These are phyloP conservation scores for Gaertneriomyces sp. DNA, from an alignment of 192 early-diverging fungal genomes.

Conservation along the genomic window DNA sequence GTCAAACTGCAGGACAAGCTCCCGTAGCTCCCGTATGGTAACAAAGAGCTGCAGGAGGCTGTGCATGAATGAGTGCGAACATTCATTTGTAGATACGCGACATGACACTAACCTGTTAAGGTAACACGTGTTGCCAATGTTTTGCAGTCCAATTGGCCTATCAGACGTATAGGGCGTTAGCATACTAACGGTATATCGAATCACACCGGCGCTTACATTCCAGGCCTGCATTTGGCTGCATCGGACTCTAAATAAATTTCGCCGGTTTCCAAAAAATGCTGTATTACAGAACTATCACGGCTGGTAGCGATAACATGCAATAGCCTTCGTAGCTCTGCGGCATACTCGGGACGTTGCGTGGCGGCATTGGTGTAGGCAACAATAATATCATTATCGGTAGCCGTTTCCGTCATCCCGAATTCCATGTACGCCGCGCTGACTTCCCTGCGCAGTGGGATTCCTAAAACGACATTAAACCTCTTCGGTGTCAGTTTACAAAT, in stretches of 20 bases:
- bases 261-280: constrained; percentile 30
- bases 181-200: not conserved
- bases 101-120: constrained; percentile 15
- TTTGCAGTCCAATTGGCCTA: constrained; percentile 33
- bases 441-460: constrained; percentile 5
- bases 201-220: no score
- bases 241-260: not conserved
- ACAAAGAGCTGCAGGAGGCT: constrained; percentile 23
- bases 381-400: constrained; percentile 14
- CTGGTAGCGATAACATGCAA: constrained; percentile 17
- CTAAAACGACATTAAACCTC: constrained; percentile 16
- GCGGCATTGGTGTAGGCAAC: not conserved
- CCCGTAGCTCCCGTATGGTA: constrained; percentile 26
- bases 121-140: constrained; percentile 47
- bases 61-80: no score
- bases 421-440: constrained; percentile 16
- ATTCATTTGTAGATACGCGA: no score
- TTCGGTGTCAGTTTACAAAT: constrained; percentile 1
- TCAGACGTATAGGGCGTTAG: not conserved
- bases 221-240: no score
- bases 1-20: not conserved
- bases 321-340: constrained; percentile 14
- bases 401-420: not conserved
- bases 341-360: constrained; percentile 3
- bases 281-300: constrained; percentile 24